A percentile compares a stretch with the other conserved stretches of the same genome.
Conservation (phyloP, 2,329 filamentous ascomycete species). For the Sclerotinia minor region DNA sequence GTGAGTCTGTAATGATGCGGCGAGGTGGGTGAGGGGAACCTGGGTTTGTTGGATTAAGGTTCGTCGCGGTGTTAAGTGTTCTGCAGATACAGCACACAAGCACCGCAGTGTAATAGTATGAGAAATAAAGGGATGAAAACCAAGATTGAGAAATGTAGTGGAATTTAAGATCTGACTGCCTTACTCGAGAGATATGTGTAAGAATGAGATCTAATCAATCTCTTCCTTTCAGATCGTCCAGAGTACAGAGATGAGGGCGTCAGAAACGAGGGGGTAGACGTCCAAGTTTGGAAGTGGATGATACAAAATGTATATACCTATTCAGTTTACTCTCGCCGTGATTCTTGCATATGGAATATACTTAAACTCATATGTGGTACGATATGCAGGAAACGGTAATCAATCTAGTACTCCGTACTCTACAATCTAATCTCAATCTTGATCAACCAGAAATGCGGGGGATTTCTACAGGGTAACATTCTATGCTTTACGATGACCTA, state of each 20-base stretch:
- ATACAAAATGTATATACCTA: neutral
- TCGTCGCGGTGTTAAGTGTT: neutral
- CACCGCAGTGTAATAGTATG: no score
- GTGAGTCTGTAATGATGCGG: neutral
- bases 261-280: neutral
- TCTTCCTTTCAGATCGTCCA: neutral
- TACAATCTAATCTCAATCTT: constrained; percentile 8
- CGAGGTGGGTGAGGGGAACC: neutral
- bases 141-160: neutral
- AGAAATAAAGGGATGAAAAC: neutral
- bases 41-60: neutral
- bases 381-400: constrained; percentile 8
- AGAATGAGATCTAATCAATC: constrained; percentile 3
- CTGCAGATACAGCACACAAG: neutral
- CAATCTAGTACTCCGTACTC: constrained; percentile 2
- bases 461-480: neutral
- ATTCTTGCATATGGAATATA: neutral
- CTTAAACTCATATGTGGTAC: constrained; percentile 1
- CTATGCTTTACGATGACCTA: neutral
- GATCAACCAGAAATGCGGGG: neutral
- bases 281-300: neutral
- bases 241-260: neutral
- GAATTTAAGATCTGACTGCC: neutral
- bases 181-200: neutral
- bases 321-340: neutral